Evolutionary conservation across 2,329 filamentous ascomycete genomes (phyloP).

Genomic region (Curvularia verruculosa): DNA sequence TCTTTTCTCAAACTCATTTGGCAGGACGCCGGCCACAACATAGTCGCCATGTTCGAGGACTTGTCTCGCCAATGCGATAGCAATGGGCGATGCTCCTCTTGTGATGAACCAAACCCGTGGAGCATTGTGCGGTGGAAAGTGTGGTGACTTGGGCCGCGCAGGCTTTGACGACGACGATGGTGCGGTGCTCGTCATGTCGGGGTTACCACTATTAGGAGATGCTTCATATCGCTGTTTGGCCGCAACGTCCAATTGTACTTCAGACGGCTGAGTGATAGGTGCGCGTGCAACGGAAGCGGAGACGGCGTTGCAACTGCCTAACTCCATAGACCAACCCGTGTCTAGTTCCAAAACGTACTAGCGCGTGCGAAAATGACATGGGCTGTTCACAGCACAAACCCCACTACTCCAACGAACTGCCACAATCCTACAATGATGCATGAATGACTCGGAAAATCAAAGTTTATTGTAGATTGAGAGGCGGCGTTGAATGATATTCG

Average conservation of each 20-base stretch:
- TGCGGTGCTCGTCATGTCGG: slow-evolving; percentile 22
- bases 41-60: slow-evolving; percentile 91
- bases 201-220: background rate
- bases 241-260: background rate
- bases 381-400: slow-evolving; percentile 13
- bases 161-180: slow-evolving; percentile 38
- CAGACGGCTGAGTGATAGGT: slow-evolving; percentile 2
- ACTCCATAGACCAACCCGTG: slow-evolving; percentile 7
- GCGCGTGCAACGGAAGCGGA: slow-evolving; percentile 14
- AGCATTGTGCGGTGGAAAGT: slow-evolving; percentile 65
- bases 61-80: slow-evolving; percentile 79
- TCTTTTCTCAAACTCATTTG: slow-evolving; percentile 75
- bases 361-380: slow-evolving; percentile 24
- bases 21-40: slow-evolving; percentile 81
- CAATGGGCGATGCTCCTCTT: slow-evolving; percentile 81
- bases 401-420: slow-evolving; percentile 11
- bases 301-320: slow-evolving; percentile 23
- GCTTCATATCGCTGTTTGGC: slow-evolving; percentile 8
- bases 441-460: no score
- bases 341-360: slow-evolving; percentile 21
- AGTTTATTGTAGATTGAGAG: background rate
- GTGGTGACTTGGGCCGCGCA: slow-evolving; percentile 50
- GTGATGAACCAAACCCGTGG: slow-evolving; percentile 95
- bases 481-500: background rate
- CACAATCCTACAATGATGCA: slow-evolving; percentile 9